phyloP scores from a whole-genome alignment of 305 asterid genomes.

The Withania somnifera region DNA sequence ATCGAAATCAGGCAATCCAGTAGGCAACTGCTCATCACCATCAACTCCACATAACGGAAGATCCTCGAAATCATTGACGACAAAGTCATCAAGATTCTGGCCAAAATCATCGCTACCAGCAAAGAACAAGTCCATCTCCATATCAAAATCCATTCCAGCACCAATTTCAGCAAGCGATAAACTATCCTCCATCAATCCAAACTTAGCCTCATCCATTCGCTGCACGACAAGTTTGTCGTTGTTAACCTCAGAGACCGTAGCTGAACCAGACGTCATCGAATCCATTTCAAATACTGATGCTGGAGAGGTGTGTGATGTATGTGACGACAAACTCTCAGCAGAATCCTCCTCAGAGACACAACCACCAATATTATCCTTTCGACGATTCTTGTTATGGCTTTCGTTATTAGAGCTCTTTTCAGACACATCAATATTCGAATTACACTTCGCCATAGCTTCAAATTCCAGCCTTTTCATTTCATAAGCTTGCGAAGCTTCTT shows the following conservation, averaged over 20 bases:
- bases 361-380: neutral
- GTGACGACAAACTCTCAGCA: slow-evolving; percentile 32
- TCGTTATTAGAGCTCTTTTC: slow-evolving; percentile 17
- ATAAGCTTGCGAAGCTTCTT: slow-evolving; percentile 66
- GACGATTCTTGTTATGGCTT: neutral
- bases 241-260: neutral
- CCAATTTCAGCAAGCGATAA: slow-evolving; percentile 33
- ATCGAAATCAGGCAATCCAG: slow-evolving; percentile 41
- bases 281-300: slow-evolving; percentile 39
- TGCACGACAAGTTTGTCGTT: neutral
- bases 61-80: slow-evolving; percentile 21
- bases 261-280: slow-evolving; percentile 13
- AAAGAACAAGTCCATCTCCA: slow-evolving; percentile 26
- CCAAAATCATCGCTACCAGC: slow-evolving; percentile 3
- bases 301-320: slow-evolving; percentile 32
- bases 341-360: slow-evolving; percentile 27
- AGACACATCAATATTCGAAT: neutral
- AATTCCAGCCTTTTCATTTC: slow-evolving; percentile 53
- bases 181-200: slow-evolving; percentile 16
- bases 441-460: slow-evolving; percentile 23
- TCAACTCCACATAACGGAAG: slow-evolving; percentile 29
- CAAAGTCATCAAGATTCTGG: slow-evolving; percentile 29
- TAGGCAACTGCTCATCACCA: slow-evolving; percentile 7
- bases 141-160: slow-evolving; percentile 35
- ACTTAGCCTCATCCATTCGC: neutral